Conservation (phyloP, 345 rosid genomes). For the Eutrema heterophyllum region DNA sequence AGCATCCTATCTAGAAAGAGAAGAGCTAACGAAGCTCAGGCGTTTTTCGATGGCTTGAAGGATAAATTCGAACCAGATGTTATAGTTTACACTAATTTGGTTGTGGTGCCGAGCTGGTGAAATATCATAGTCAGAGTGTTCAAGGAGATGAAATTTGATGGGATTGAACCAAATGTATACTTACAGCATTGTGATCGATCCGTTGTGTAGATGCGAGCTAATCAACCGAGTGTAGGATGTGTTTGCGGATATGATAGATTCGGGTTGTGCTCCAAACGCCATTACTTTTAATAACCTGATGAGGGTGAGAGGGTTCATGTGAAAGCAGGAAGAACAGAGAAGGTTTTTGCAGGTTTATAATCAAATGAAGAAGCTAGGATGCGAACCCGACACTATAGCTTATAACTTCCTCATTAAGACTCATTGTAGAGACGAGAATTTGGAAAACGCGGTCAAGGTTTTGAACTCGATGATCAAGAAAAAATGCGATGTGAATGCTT, state of each 20-base stretch:
- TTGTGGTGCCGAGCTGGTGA: slow-evolving; percentile 85
- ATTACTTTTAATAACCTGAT: slow-evolving; percentile 81
- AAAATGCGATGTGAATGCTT: slow-evolving; percentile 57
- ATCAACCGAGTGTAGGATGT: slow-evolving; percentile 84
- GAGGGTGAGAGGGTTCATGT: slow-evolving; percentile 92
- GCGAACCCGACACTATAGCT: slow-evolving; percentile 59
- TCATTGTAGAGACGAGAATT: slow-evolving; percentile 68
- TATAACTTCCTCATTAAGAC: slow-evolving; percentile 69
- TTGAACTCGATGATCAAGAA: slow-evolving; percentile 59
- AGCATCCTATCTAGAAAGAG: slow-evolving; percentile 62
- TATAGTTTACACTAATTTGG: slow-evolving; percentile 65
- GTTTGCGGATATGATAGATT: slow-evolving; percentile 82
- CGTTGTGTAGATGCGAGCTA: slow-evolving; percentile 76
- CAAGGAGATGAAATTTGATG: slow-evolving; percentile 69
- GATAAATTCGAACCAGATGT: slow-evolving; percentile 68
- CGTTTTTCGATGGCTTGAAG: slow-evolving; percentile 62
- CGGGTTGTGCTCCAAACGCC: slow-evolving; percentile 64
- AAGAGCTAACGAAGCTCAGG: slow-evolving; percentile 75
- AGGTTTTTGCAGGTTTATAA: slow-evolving; percentile 89
- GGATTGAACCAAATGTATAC: slow-evolving; percentile 80
- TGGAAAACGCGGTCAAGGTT: slow-evolving; percentile 64
- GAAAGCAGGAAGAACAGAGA: slow-evolving; percentile 79
- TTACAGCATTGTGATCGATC: slow-evolving; percentile 79
- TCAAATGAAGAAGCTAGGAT: slow-evolving; percentile 78
- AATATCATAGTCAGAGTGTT: slow-evolving; percentile 68